Percentiles rank a stretch among this genome's conserved stretches.
Evolutionary conservation across 2,329 filamentous ascomycete genomes (phyloP).

Genomic region (Trichoderma sp.): DNA sequence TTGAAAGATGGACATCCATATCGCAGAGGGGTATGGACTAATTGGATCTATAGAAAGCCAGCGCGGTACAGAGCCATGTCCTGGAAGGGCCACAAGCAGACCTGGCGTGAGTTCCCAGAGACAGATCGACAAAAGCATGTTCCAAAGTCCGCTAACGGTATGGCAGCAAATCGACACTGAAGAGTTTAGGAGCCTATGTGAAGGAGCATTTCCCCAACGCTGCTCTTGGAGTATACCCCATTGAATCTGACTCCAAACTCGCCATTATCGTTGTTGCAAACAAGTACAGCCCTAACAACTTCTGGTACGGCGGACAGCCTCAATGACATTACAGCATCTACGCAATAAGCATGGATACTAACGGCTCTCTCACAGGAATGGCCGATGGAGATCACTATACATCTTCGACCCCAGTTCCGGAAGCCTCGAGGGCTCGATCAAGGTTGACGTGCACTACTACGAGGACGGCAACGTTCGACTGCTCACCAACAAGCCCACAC

Average conservation of each 20-base stretch:
- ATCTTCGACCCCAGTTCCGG: constrained; percentile 71
- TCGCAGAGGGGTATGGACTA: constrained; percentile 23
- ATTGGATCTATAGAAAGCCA: constrained; percentile 69
- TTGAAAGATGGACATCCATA: background rate
- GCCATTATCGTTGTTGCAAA: constrained; percentile 87
- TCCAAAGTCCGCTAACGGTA: constrained; percentile 13
- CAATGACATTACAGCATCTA: background rate
- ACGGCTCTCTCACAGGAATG: constrained; percentile 68
- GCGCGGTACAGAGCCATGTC: constrained; percentile 75
- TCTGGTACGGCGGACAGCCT: constrained; percentile 66
- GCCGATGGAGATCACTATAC: constrained; percentile 92
- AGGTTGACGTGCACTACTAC: constrained; percentile 98
- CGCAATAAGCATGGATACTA: constrained; percentile 17
- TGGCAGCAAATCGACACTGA: constrained; percentile 74
- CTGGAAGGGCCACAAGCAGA: constrained; percentile 77
- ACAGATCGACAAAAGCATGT: background rate
- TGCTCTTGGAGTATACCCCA: constrained; percentile 81
- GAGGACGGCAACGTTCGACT: constrained; percentile 97
- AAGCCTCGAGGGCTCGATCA: constrained; percentile 75
- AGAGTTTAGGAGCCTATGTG: constrained; percentile 74
- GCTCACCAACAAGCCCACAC: constrained; percentile 80
- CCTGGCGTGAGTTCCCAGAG: constrained; percentile 72
- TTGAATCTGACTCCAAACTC: constrained; percentile 73
- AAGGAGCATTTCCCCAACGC: constrained; percentile 87
- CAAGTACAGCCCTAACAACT: constrained; percentile 98